These are phyloP conservation scores for Heliamphora pulchella DNA, from an alignment of 179 eudicot species.

Conservation along the genomic window DNA sequence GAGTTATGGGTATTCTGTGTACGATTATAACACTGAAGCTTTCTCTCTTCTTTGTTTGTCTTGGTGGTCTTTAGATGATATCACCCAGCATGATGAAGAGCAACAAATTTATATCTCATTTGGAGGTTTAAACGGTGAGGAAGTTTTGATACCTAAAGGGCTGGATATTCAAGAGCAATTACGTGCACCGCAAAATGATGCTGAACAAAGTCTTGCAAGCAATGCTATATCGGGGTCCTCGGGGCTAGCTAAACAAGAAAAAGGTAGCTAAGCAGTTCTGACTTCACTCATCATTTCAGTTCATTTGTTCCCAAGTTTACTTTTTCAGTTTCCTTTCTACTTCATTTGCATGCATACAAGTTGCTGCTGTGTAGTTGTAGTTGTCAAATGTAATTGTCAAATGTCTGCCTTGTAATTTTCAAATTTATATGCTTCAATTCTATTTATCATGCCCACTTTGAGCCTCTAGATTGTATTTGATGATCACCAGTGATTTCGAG, in stretches of 20 bases:
- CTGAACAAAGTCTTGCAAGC: slow-evolving; percentile 15
- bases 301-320: background rate
- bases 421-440: background rate
- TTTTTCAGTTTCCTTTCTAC: background rate
- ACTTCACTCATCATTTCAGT: background rate
- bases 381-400: background rate
- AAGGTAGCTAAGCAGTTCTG: slow-evolving; percentile 14
- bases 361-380: background rate
- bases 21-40: slow-evolving; percentile 13
- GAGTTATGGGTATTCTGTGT: background rate
- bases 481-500: background rate
- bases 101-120: slow-evolving; percentile 18
- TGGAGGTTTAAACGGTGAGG: slow-evolving; percentile 23
- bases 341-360: background rate
- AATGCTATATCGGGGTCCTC: slow-evolving; percentile 8
- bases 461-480: background rate
- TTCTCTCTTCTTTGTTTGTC: slow-evolving; percentile 10
- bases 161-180: slow-evolving; percentile 26
- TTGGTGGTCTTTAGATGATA: slow-evolving; percentile 45
- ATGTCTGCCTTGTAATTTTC: background rate
- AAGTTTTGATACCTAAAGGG: slow-evolving; percentile 25
- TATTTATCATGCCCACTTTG: background rate
- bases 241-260: slow-evolving; percentile 6
- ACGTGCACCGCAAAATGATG: slow-evolving; percentile 18
- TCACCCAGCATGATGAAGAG: slow-evolving; percentile 44